Percentiles rank a stretch among this genome's conserved stretches.
Evolutionary conservation across 2,329 filamentous ascomycete species (phyloP).

Genomic region (Cercospora zeae-maydis): DNA sequence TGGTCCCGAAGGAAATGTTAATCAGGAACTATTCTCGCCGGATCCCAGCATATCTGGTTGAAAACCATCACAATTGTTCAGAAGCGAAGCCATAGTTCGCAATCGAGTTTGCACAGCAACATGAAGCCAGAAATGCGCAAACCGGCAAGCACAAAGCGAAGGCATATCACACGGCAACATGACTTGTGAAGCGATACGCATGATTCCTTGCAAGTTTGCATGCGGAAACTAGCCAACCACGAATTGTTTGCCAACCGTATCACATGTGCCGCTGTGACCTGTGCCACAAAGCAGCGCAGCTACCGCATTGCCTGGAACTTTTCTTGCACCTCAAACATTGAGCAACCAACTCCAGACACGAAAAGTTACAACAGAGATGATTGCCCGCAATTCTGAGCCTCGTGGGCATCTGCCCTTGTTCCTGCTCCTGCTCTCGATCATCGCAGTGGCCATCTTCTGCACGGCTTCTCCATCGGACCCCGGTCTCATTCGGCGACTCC

Average conservation of each 20-base stretch:
- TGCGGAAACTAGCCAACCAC: not conserved
- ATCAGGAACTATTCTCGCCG: no score
- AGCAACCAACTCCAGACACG: not conserved
- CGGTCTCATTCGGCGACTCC: not conserved
- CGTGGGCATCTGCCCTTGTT: not conserved
- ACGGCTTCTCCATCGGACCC: not conserved
- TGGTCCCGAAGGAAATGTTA: no score
- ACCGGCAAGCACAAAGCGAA: not conserved
- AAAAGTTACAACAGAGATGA: not conserved
- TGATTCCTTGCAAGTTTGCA: not conserved
- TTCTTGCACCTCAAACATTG: not conserved
- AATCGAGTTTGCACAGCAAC: not conserved
- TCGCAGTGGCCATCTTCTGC: not conserved
- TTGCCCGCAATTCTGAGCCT: not conserved
- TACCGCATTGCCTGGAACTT: not conserved
- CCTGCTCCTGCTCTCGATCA: not conserved
- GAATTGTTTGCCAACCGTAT: not conserved
- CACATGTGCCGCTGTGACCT: not conserved
- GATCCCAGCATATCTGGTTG: no score
- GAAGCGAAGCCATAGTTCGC: not conserved
- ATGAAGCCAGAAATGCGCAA: not conserved
- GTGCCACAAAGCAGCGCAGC: not conserved
- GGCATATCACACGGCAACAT: no score
- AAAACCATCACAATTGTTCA: no score
- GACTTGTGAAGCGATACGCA: not conserved